These are phyloP conservation scores for Coemansia brasiliensis DNA, from an alignment of 192 early-diverging fungal genomes.

Conservation along the genomic window DNA sequence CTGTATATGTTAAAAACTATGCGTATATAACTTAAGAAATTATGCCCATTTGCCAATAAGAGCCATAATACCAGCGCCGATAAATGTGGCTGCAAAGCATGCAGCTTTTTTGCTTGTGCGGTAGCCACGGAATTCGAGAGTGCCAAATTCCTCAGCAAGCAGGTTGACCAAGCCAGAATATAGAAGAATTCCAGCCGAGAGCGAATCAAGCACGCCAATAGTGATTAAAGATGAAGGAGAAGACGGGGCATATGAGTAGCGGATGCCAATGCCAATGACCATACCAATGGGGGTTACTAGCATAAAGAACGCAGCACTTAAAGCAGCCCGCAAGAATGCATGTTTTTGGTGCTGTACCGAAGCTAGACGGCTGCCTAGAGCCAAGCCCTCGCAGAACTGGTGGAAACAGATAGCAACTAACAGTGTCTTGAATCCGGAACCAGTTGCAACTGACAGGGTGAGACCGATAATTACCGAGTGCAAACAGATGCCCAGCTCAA, in stretches of 20 bases:
- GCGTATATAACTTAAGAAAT: background rate
- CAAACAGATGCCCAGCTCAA: conserved; percentile 74
- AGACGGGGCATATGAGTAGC: conserved; percentile 62
- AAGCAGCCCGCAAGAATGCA: conserved; percentile 27
- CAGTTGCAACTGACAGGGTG: conserved; percentile 59
- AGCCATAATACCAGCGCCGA: conserved; percentile 75
- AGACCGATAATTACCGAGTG: conserved; percentile 80
- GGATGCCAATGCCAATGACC: conserved; percentile 75
- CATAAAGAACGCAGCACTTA: conserved; percentile 60
- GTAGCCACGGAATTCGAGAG: conserved; percentile 58
- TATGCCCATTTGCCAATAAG: conserved; percentile 76
- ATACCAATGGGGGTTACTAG: conserved; percentile 81
- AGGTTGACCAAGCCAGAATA: conserved; percentile 77
- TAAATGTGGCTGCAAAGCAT: conserved; percentile 63
- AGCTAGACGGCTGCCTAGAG: conserved; percentile 71
- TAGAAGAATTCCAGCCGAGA: conserved; percentile 79
- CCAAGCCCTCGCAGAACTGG: conserved; percentile 80
- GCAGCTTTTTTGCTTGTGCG: conserved; percentile 44
- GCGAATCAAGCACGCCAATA: conserved; percentile 70
- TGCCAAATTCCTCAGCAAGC: conserved; percentile 68
- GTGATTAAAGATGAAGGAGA: conserved; percentile 61
- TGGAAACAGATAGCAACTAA: conserved; percentile 68
- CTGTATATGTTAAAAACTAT: conserved; percentile 3
- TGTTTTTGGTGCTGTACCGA: conserved; percentile 43
- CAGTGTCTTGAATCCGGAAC: conserved; percentile 59